phyloP scores from a whole-genome alignment of 345 rosid species.

The Eucalyptus marginata region DNA sequence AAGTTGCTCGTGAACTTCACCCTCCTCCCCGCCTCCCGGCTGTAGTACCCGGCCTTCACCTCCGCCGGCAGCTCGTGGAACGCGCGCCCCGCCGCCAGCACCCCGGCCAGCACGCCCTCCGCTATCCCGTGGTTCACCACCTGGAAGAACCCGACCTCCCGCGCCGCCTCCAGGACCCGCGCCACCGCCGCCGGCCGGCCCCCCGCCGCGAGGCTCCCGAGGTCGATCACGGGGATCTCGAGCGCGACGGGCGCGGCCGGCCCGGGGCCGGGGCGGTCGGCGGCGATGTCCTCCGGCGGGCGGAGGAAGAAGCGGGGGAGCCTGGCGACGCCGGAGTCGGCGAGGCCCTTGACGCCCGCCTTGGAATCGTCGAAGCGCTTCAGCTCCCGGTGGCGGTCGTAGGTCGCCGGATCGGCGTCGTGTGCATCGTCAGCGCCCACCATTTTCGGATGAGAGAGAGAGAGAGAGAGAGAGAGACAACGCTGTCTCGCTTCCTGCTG shows the following conservation, averaged over 20 bases:
- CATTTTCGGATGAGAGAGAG: background rate
- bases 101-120: background rate
- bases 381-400: slow-evolving; percentile 4
- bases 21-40: background rate
- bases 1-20: slow-evolving; percentile 21
- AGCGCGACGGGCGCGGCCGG: background rate
- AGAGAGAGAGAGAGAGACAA: background rate
- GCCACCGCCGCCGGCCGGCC: background rate
- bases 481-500: background rate
- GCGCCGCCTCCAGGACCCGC: slow-evolving; percentile 5
- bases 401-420: background rate
- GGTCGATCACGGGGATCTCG: slow-evolving; percentile 1
- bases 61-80: slow-evolving; percentile 19
- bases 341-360: slow-evolving; percentile 24
- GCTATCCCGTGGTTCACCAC: slow-evolving; percentile 13
- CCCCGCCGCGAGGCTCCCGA: background rate
- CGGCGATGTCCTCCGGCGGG: background rate
- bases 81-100: slow-evolving; percentile 6
- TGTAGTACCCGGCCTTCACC: slow-evolving; percentile 4
- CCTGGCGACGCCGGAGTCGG: slow-evolving; percentile 9
- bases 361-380: slow-evolving; percentile 18
- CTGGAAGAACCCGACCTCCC: slow-evolving; percentile 22
- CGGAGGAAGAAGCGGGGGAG: slow-evolving; percentile 9
- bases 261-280: background rate
- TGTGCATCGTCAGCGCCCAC: background rate